Percentiles rank a stretch among this genome's conserved stretches.
phyloP scores from a whole-genome alignment of 192 early-diverging fungal species.

The Backusella mclennaniae region DNA sequence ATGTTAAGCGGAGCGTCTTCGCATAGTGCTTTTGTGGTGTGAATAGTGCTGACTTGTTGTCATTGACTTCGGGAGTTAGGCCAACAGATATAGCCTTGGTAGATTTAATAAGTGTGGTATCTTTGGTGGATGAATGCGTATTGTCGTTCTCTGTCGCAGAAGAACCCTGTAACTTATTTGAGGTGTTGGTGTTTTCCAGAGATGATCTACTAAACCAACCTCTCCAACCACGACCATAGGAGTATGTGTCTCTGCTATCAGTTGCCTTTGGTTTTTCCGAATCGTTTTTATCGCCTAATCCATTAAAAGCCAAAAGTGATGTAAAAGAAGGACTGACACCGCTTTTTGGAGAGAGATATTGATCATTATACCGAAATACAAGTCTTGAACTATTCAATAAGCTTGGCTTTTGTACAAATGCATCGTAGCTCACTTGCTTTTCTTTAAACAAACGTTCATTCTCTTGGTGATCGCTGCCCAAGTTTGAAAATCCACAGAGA shows the following conservation, averaged over 20 bases:
- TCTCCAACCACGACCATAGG: constrained; percentile 37
- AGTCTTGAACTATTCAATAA: constrained; percentile 53
- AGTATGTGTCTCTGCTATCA: constrained; percentile 35
- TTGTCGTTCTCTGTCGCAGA: neutral
- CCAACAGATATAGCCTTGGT: constrained; percentile 36
- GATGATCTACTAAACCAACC: constrained; percentile 40
- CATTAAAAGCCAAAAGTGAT: constrained; percentile 53
- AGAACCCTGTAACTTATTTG: neutral
- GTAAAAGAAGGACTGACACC: constrained; percentile 62
- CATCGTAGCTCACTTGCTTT: constrained; percentile 53
- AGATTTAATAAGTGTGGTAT: constrained; percentile 32
- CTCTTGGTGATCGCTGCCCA: constrained; percentile 40
- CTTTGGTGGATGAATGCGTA: neutral
- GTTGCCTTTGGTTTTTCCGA: neutral
- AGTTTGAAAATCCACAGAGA: constrained; percentile 50
- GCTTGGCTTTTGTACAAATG: constrained; percentile 51
- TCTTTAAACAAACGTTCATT: constrained; percentile 49
- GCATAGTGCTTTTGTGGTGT: constrained; percentile 56
- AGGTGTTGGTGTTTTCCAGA: constrained; percentile 16
- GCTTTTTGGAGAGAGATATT: constrained; percentile 59
- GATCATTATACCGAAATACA: constrained; percentile 53
- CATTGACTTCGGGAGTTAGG: constrained; percentile 2
- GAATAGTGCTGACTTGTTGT: neutral
- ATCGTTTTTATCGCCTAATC: neutral
- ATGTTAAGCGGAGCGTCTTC: constrained; percentile 89